These are phyloP conservation scores for Naganishia sp. DNA, from an alignment of 1,284 basidiomycete genomes.

Conservation along the genomic window DNA sequence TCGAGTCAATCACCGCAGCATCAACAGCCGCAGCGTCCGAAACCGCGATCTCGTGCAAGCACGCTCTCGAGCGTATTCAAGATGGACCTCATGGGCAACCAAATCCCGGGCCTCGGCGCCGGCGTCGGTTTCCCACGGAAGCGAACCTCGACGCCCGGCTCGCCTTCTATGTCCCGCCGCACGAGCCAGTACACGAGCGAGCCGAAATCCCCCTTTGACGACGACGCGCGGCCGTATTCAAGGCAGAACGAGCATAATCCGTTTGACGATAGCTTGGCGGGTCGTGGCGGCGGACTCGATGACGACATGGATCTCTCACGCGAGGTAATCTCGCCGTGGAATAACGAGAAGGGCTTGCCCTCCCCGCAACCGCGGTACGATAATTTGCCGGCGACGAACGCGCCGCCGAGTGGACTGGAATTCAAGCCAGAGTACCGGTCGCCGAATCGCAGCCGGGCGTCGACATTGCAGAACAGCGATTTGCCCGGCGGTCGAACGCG, in stretches of 20 bases:
- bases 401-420: neutral
- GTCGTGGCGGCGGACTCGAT: constrained; percentile 1
- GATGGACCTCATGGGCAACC: constrained; percentile 32
- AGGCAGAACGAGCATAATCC: constrained; percentile 25
- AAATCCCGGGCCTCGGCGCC: constrained; percentile 5
- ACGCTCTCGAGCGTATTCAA: constrained; percentile 31
- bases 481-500: constrained; percentile 15
- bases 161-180: constrained; percentile 12
- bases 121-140: constrained; percentile 29
- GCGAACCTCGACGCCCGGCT: constrained; percentile 12
- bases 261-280: constrained; percentile 22
- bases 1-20: constrained; percentile 29
- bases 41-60: constrained; percentile 26
- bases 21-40: constrained; percentile 35
- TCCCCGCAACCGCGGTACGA: constrained; percentile 36
- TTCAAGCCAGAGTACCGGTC: constrained; percentile 20
- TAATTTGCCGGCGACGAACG: neutral
- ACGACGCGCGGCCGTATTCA: constrained; percentile 21
- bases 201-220: constrained; percentile 19
- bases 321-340: constrained; percentile 35
- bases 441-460: constrained; percentile 23
- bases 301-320: constrained; percentile 34
- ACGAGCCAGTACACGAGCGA: constrained; percentile 2
- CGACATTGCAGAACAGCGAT: constrained; percentile 17
- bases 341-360: constrained; percentile 33